A percentile compares a stretch with the other conserved stretches of the same genome.
Evolutionary conservation across 257 asterid species (phyloP).

Genomic region (Solanum piurae): DNA sequence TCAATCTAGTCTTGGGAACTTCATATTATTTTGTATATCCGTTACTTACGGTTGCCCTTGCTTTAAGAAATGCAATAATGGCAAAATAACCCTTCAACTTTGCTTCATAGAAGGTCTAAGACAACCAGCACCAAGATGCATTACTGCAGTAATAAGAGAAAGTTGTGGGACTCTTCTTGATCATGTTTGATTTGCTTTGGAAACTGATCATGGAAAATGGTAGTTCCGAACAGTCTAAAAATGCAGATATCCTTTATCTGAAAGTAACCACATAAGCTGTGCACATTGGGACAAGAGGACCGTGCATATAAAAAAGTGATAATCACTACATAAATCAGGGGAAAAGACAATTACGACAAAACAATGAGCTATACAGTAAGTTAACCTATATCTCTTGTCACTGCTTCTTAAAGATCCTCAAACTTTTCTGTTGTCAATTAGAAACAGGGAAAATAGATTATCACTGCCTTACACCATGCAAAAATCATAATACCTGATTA

Average conservation of each 20-base stretch:
- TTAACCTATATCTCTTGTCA: neutral
- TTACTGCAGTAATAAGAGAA: neutral
- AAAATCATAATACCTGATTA: neutral
- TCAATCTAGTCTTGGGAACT: neutral
- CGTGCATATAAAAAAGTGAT: neutral
- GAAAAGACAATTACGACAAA: neutral
- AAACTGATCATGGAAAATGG: neutral
- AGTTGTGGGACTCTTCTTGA: neutral
- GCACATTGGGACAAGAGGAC: neutral
- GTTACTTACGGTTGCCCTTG: neutral
- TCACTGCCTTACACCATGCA: neutral
- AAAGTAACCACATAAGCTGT: neutral
- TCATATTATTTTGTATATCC: neutral
- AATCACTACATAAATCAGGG: neutral
- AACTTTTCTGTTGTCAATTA: neutral
- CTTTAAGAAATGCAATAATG: neutral
- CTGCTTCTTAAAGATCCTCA: neutral
- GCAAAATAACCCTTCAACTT: neutral
- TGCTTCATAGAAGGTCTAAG: neutral
- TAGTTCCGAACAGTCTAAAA: neutral
- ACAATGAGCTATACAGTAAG: neutral
- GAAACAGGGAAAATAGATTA: neutral
- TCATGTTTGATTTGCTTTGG: neutral
- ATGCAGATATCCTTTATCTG: neutral
- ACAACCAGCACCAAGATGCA: neutral